Evolutionary conservation across 148 eudicot genomes (phyloP).

Genomic region (Vaccinium myrtillus): DNA sequence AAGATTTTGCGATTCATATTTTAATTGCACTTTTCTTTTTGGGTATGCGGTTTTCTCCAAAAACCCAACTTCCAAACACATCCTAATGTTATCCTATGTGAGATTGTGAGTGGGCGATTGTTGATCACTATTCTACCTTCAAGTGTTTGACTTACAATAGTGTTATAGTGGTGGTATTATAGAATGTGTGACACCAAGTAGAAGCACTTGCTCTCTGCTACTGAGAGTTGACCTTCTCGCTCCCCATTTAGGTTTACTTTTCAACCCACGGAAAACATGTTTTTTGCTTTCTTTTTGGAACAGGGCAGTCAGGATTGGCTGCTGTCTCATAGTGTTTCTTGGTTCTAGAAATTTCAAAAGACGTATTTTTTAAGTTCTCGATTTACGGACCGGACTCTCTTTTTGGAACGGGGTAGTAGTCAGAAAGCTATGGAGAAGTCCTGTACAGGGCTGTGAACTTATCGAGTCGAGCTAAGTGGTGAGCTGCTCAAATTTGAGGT

Average conservation of each 20-base stretch:
- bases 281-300: not conserved
- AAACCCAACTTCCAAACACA: not conserved
- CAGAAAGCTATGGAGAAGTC: not conserved
- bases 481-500: not conserved
- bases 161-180: not conserved
- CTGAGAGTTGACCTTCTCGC: not conserved
- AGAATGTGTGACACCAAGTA: not conserved
- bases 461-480: not conserved
- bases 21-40: not conserved
- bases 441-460: no score
- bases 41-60: not conserved
- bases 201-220: not conserved
- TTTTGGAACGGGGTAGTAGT: not conserved
- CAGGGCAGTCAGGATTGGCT: not conserved
- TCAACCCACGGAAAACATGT: not conserved
- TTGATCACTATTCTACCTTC: not conserved
- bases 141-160: not conserved
- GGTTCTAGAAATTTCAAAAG: not conserved
- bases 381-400: no score
- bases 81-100: not conserved
- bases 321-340: not conserved
- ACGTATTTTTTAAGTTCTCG: no score
- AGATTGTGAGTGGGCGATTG: not conserved
- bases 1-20: not conserved
- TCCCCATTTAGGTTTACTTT: not conserved